phyloP scores from a whole-genome alignment of 495 filamentous ascomycete genomes.

The Amorphotheca resinae region DNA sequence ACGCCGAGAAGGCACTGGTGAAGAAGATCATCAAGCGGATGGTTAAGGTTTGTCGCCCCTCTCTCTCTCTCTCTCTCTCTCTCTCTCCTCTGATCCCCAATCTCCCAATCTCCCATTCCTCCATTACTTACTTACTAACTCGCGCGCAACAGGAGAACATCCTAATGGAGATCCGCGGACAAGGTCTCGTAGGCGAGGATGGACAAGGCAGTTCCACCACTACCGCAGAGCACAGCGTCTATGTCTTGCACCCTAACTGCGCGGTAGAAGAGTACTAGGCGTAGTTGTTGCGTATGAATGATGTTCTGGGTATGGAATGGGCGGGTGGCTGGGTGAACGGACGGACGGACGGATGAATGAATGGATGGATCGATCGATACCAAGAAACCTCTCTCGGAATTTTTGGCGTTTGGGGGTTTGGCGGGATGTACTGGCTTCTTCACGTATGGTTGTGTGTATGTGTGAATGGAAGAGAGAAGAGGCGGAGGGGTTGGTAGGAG shows the following conservation, averaged over 20 bases:
- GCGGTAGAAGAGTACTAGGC: constrained; percentile 52
- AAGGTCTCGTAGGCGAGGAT: constrained; percentile 52
- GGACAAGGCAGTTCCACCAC: constrained; percentile 29
- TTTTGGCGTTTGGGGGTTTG: too few species aligned
- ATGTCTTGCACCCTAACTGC: constrained; percentile 92
- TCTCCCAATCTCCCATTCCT: too few species aligned
- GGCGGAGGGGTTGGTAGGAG: too few species aligned
- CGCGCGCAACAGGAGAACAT: constrained; percentile 65
- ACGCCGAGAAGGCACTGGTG: constrained; percentile 62
- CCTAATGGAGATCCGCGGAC: constrained; percentile 80
- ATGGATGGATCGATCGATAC: too few species aligned
- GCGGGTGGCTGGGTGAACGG: background rate
- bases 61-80: background rate
- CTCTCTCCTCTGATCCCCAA: background rate
- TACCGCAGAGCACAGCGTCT: constrained; percentile 48
- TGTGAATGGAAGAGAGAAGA: too few species aligned
- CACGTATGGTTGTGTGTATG: too few species aligned
- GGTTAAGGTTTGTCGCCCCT: constrained; percentile 63
- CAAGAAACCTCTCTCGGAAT: too few species aligned
- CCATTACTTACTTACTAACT: too few species aligned
- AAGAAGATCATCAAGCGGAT: constrained; percentile 88
- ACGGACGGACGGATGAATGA: too few species aligned
- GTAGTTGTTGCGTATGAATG: background rate
- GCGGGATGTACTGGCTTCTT: too few species aligned
- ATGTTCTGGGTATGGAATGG: background rate